Conservation (phyloP, 306 rosid genomes). For the Styphnolobium japonicum region DNA sequence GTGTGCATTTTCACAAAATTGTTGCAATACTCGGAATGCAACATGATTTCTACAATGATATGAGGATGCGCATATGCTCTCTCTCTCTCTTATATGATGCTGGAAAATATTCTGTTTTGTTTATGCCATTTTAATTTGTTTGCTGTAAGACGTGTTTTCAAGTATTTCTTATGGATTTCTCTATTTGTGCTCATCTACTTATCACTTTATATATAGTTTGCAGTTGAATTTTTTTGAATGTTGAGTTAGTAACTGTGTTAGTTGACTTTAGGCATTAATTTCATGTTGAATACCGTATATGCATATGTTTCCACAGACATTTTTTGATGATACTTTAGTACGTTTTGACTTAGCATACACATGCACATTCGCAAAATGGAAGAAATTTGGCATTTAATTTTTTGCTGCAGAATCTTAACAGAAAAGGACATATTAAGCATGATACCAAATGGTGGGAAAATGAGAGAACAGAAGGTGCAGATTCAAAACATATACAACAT, state of each 20-base stretch:
- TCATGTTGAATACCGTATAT: too few relatives aligned
- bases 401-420: constrained; percentile 2
- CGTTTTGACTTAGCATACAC: not conserved
- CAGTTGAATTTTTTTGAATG: not conserved
- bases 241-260: not conserved
- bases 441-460: not conserved
- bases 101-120: too few relatives aligned
- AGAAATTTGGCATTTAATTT: not conserved
- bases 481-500: not conserved
- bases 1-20: not conserved
- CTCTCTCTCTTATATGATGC: not conserved
- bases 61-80: not conserved
- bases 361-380: not conserved
- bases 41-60: not conserved
- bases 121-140: not conserved
- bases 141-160: not conserved
- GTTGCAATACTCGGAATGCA: not conserved
- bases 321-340: too few relatives aligned
- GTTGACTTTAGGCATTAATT: too few relatives aligned
- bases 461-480: not conserved
- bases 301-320: too few relatives aligned
- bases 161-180: not conserved
- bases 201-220: not conserved
- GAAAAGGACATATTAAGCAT: constrained; percentile 33
- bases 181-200: not conserved